Base-by-base conservation (phyloP, 1,284 basidiomycete genomes). In the Sparassis latifolia region DNA sequence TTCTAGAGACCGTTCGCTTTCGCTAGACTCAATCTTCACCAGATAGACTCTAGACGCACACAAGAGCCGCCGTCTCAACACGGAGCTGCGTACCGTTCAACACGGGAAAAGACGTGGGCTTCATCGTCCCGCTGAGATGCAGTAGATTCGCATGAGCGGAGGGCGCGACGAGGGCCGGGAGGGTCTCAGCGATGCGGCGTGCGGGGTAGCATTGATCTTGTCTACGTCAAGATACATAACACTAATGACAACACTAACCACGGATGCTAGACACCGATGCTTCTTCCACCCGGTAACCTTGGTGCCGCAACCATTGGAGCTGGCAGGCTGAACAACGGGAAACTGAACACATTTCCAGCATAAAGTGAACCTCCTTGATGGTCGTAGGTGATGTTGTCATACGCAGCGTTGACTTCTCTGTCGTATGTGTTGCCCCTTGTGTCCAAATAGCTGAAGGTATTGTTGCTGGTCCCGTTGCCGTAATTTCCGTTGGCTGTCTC, bases 401-500 rank as follows among this genome's bases (percentile, higher is more conserved):
- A 69, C 5, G 74, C 75, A 2, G 83, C 80, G 52, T 79, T 72
- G 49, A 90, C 85, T 32, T 71, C 60, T 49, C 86, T 72, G 47
- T 68, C 65, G 63, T 76, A 89, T 0, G 84, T 85, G 65, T 88
- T 84, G 43, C 80, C 82, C 6, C 65, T 64, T 28, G 62, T 56
- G 62, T 89, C 85, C 7, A 63, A 55, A 59, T 89, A 90, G 42
- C 63, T 67, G 65, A 89, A 81, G 6, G 75, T 77, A 63, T 89
- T 88, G 64, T 76, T 78, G 63, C 71, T 86, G 2, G 82, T 85
- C 39, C 85, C 86, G 53, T 85, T 86, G 0, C 82, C 84, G 27
- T 53, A 72, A 64, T 82, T 82, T 4, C 79, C 77, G 0, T 67
- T 66, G 4, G 73, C 53, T 0, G 73, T 61, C 0, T 72, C 54